Base-by-base conservation (phyloP, 306 rosid genomes). In the Carpinus fangiana region DNA sequence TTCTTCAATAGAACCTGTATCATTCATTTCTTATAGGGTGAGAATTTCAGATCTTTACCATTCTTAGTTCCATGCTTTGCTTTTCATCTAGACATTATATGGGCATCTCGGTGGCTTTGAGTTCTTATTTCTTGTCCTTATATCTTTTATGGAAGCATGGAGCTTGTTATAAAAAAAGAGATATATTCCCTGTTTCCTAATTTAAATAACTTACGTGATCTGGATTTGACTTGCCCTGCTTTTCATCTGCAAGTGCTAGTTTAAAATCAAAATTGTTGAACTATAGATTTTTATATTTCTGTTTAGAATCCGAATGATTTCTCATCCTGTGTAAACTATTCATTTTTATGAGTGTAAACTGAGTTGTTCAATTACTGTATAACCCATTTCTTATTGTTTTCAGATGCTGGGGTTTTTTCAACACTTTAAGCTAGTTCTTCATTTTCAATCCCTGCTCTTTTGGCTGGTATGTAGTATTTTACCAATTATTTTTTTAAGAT, bases 331-430 rank as follows among this genome's bases (percentile, higher is more conserved):
- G 12, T 64, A 31, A 61, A 31, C 43, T 13, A 64, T 16, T 64
- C 45, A 34, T 34, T 34, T 16, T 10, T 16, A 71, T 48, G 50
- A 59, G 36, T 31, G 17, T 59, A 9, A 56, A 68, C 68, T 76
- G 66, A 38, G 64, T 50, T 70, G 16, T 56, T 79, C 69, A 74
- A 77, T 57, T 76, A 43, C 38, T 21, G 8, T 78, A 51, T 69
- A 79, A 82, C 73, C 46, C 52, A 68, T 73, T 57, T 79, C 36
- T 68, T 76, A 31, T 55, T 72, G 51, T 78, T 75, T 84, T 82
- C 89, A 96, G 99, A 96, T 93, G 99, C 85, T 90, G 77, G 94
- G 96, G 28, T 93, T 93, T 86, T 96, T 88, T 80, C 90, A 75
- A 82, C 96, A 96, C 86, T 80, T 78, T 81, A 96, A 93, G 89